Conservation (phyloP, 148 eudicot species). For the Camellia japonica region DNA sequence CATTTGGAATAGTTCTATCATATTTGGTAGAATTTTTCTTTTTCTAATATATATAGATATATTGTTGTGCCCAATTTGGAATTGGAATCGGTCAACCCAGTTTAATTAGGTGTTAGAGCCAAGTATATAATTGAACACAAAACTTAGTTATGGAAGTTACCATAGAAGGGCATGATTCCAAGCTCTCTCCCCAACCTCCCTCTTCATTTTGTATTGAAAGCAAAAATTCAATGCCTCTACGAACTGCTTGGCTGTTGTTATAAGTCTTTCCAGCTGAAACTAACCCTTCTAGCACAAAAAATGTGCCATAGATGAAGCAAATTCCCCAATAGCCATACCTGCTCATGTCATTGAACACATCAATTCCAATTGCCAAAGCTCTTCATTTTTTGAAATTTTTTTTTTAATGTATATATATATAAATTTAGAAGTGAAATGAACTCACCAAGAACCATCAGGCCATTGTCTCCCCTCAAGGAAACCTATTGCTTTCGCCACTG, state of each 20-base stretch:
- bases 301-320: conserved; percentile 19
- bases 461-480: conserved; percentile 4
- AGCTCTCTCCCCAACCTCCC: conserved; percentile 20
- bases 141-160: neutral
- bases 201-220: conserved; percentile 17
- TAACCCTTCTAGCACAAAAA: conserved; percentile 5
- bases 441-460: conserved; percentile 10
- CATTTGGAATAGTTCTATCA: too few relatives aligned
- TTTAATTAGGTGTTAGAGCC: neutral
- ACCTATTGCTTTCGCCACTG: neutral
- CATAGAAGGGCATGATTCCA: conserved; percentile 7
- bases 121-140: neutral
- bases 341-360: neutral
- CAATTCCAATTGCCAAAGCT: neutral
- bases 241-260: neutral
- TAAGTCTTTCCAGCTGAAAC: neutral
- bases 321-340: conserved; percentile 19
- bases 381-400: too few relatives aligned
- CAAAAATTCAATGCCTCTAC: conserved; percentile 2
- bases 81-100: neutral
- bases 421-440: neutral
- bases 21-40: too few relatives aligned
- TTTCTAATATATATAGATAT: too few relatives aligned
- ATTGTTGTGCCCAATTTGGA: too few relatives aligned
- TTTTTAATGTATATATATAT: too few relatives aligned